Base-by-base conservation (phyloP, 345 rosid genomes). In the Populus ilicifolia region DNA sequence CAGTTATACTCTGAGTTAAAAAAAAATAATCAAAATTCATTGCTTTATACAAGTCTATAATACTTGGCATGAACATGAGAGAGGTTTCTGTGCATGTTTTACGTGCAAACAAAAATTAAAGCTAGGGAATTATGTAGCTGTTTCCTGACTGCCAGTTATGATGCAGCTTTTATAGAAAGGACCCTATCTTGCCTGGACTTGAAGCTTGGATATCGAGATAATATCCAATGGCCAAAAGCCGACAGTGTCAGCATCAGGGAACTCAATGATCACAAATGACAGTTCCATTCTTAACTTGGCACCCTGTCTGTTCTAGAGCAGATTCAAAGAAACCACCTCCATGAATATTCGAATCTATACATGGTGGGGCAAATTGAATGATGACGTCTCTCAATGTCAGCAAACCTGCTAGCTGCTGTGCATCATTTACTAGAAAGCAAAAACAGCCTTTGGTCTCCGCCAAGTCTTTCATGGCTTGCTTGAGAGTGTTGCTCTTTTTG, bases 241-340 rank as follows among this genome's bases (percentile, higher is more conserved):
- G 29, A 18, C 12, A 62, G 29, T 62, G 29, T 62, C 74, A 25
- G 66, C 29, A 23, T 23, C 8, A 23, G 9, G 48, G 10, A 78
- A 14, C 50, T 87, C 27, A 81, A 63, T 70, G 80, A 48, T 87
- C 63, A 67, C 75, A 52, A 65, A 80, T 5, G 10, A 85, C 50
- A 73, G 80, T 81, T 69, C 89, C 86, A 71, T 82, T 80, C 76
- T 77, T 80, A 25, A 81, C 72, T 2, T 73, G 72, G 74, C 83
- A 83, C 3, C 88, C 84, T 12, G 80, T 62, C 74, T 76, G 90
- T 67, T 83, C 85, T 13, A 87, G 80, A 46, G 84, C 86, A 38
- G 75, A 71, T 64, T 80, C 87, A 20, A 87, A 87, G 78, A 85
- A 84, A 5, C 85, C 79, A 46, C 79, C 84, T 70, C 88, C 86